Evolutionary conservation across 495 filamentous ascomycete species (phyloP).

Genomic region (Aspergillus bertholletiae): DNA sequence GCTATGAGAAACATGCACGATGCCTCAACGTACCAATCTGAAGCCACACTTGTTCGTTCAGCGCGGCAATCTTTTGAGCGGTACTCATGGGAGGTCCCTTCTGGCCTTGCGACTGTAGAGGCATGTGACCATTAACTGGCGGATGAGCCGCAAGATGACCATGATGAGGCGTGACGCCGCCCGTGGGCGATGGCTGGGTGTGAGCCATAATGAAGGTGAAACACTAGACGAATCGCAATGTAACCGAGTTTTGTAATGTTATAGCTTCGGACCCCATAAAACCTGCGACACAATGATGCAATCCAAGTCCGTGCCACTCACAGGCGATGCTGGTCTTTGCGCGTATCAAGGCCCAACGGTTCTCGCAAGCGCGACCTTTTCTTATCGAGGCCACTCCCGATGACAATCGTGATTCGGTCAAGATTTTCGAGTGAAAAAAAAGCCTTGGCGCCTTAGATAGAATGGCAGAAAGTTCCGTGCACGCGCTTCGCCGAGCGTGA

Average conservation of each 20-base stretch:
- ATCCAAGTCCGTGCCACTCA: slow-evolving; percentile 20
- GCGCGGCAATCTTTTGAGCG: slow-evolving; percentile 55
- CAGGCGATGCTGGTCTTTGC: slow-evolving; percentile 17
- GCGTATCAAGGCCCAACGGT: slow-evolving; percentile 8
- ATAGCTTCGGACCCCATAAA: slow-evolving; percentile 9
- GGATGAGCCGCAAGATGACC: slow-evolving; percentile 46
- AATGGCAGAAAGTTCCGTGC: background rate
- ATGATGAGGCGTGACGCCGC: slow-evolving; percentile 47
- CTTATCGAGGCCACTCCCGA: slow-evolving; percentile 1
- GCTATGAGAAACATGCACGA: background rate
- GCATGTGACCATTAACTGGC: slow-evolving; percentile 50
- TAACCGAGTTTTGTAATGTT: background rate
- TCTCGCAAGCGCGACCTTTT: slow-evolving; percentile 12
- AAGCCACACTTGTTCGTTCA: slow-evolving; percentile 91
- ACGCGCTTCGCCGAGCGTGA: background rate
- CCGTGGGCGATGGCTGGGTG: slow-evolving; percentile 52
- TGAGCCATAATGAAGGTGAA: slow-evolving; percentile 36
- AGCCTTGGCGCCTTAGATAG: background rate
- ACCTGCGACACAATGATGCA: slow-evolving; percentile 44
- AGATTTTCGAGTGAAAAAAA: background rate
- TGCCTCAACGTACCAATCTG: slow-evolving; percentile 70
- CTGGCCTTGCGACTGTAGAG: slow-evolving; percentile 51
- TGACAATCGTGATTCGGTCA: background rate
- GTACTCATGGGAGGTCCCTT: slow-evolving; percentile 48
- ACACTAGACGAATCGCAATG: slow-evolving; percentile 5